Base-by-base conservation (phyloP, 1,139 yeast genomes). In the Lodderomyces elongisporus region DNA sequence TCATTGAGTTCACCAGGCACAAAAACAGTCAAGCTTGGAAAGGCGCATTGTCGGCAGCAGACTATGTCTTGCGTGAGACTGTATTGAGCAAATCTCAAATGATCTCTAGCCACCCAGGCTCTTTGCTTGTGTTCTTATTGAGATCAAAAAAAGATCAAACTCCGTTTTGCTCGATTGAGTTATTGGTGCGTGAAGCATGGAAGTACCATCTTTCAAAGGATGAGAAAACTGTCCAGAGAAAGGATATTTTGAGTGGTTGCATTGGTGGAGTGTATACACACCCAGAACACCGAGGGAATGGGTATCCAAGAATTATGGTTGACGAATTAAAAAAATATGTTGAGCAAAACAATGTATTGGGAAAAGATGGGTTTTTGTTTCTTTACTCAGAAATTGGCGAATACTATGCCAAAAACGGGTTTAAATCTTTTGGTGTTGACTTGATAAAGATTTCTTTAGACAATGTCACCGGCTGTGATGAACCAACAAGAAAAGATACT, bases 331-430 rank as follows among this genome's bases (percentile, higher is more conserved):
- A 60, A 22, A 56, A 58, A n/a, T 29, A 48, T 18, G 52, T 56
- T 26, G 51, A 49, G 31, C 28, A 33, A 5, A 26, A 28, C 18
- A 13, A 24, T 24, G 26, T 24, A 10, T 39, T 65, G 28, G 65
- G 66, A 5, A 42, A 50, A 14, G 62, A 69, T 36, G 70, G 74
- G 13, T 66, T 70, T 34, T 56, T 69, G 10, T 73, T 69, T 37
- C 62, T 82, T 39, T 83, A 82, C 63, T 79, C 88, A 23, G 93
- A 82, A 48, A 70, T 84, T 25, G 89, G 87, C 4, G 78, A 77
- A 37, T 82, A 74, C 52, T 82, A 83, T 51, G 53, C 62, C 23
- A 60, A 64, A 37, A 66, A 70, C 45, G 93, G 85, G 2, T 83
- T 77, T 53, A 56, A 61, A 27, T 68, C 79, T 2, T 53, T 60